Base-by-base conservation (phyloP, 306 rosid species). In the Cucurbita moschata region DNA sequence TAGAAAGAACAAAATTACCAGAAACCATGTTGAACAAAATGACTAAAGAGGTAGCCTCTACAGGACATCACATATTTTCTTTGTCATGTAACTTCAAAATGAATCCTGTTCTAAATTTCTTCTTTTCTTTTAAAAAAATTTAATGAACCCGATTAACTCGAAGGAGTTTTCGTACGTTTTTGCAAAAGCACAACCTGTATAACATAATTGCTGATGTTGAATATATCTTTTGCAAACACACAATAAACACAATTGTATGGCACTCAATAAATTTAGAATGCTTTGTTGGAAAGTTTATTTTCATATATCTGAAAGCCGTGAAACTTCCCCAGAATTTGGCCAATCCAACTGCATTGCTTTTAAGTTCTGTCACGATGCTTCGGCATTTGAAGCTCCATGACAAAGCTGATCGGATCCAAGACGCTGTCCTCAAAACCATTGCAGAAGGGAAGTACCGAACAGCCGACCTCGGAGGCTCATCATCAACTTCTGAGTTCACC, bases 361-460 rank as follows among this genome's bases (percentile, higher is more conserved):
- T 94, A 79, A 94, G 99, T 79, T 47, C 84, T 74, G 99, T 95
- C 54, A 8, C 96, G 19, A 91, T 95, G 97, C 85, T 91, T 70
- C 97, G 89, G 71, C 97, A 95, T 87, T 78, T 95, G 84, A 74
- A 89, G 73, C 86, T 91, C 64, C 76, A 89, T 52, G 92, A 89
- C 80, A 88, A 86, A 84, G 97, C 99, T 0, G 87, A 85, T 15
- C 81, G 59, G 78, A 91, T 95, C 75, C 99, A 95, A 70, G 72
- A 84, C 50, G 99, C 99, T 9, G 86, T 91, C 73, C 92, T 95
- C 79, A 47, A 57, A 65, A 91, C 99, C 70, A 95, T 91, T 77
- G 83, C 97, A 0, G 97, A 95, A 78, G 99, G 97, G 59, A 95
- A 85, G 74, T 84, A 84, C 79, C 90, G 99, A 76, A 95, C 97